Evolutionary conservation across 2,329 filamentous ascomycete species (phyloP).

Genomic region (Sporothrix euskadiensis): DNA sequence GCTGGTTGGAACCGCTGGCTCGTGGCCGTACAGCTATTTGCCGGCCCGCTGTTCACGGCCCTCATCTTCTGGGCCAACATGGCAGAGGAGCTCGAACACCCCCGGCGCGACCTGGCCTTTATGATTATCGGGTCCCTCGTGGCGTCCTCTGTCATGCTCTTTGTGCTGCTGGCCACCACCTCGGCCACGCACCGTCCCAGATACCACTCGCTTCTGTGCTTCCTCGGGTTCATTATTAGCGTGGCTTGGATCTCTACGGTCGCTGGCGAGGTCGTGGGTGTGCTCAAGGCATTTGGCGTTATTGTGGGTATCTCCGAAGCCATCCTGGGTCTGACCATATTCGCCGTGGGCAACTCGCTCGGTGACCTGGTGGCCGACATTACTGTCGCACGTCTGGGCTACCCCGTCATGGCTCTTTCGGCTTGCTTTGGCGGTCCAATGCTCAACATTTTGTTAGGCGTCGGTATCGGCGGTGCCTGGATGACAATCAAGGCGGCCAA

Average conservation of each 20-base stretch:
- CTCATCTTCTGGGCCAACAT: conserved; percentile 73
- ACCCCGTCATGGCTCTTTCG: conserved; percentile 92
- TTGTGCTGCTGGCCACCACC: conserved; percentile 67
- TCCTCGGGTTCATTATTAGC: conserved; percentile 85
- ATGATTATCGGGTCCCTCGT: conserved; percentile 66
- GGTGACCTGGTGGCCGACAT: conserved; percentile 94
- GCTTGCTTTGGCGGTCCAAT: conserved; percentile 98
- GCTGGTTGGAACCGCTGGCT: conserved; percentile 84
- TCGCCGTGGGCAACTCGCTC: conserved; percentile 92
- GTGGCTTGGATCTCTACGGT: conserved; percentile 97
- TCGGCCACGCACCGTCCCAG: conserved; percentile 65
- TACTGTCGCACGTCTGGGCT: conserved; percentile 88
- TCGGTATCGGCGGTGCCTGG: conserved; percentile 86
- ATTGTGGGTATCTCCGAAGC: conserved; percentile 93
- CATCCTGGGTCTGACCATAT: conserved; percentile 90
- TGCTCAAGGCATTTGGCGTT: conserved; percentile 89
- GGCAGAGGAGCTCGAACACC: conserved; percentile 56
- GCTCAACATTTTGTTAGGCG: conserved; percentile 93
- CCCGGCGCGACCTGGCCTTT: conserved; percentile 53
- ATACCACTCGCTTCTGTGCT: conserved; percentile 77
- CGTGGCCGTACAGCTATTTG: conserved; percentile 79
- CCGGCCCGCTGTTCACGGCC: conserved; percentile 79
- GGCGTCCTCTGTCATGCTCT: conserved; percentile 66
- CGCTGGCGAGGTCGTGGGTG: conserved; percentile 90
- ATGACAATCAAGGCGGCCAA: conserved; percentile 76